These are phyloP conservation scores for Alternaria alternata DNA, from an alignment of 2,329 filamentous ascomycete genomes.

Conservation along the genomic window DNA sequence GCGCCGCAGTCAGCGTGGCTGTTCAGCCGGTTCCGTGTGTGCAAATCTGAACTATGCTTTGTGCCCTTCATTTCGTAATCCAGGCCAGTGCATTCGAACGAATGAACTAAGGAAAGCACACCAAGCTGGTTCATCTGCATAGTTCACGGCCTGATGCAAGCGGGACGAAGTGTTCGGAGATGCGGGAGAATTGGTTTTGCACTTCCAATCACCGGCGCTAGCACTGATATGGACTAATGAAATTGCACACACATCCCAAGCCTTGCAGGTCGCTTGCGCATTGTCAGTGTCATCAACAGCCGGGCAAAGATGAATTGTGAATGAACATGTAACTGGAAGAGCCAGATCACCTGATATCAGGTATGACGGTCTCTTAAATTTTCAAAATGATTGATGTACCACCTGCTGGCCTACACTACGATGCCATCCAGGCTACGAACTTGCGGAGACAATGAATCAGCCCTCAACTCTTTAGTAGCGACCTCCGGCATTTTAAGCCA, in stretches of 20 bases:
- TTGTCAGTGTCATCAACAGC: background rate
- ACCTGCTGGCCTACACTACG: background rate
- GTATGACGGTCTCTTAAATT: background rate
- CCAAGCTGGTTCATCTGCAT: background rate
- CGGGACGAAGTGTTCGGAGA: background rate
- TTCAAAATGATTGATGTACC: background rate
- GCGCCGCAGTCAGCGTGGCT: background rate
- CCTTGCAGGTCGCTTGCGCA: background rate
- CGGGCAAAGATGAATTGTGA: background rate
- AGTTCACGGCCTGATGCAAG: background rate
- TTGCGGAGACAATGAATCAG: constrained; percentile 12
- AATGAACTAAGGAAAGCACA: background rate
- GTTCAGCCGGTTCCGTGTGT: background rate
- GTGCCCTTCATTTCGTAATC: background rate
- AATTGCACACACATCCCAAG: background rate
- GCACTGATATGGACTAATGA: background rate
- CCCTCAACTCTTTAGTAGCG: constrained; percentile 3
- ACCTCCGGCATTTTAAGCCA: constrained; percentile 7
- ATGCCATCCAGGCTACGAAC: constrained; percentile 4
- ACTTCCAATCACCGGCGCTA: background rate
- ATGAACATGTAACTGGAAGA: background rate
- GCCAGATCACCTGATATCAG: background rate
- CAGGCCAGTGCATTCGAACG: background rate
- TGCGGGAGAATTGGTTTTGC: background rate
- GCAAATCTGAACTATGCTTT: background rate